phyloP scores from a whole-genome alignment of 768 basidiomycete genomes.

The Phlebiopsis flavidoalba region DNA sequence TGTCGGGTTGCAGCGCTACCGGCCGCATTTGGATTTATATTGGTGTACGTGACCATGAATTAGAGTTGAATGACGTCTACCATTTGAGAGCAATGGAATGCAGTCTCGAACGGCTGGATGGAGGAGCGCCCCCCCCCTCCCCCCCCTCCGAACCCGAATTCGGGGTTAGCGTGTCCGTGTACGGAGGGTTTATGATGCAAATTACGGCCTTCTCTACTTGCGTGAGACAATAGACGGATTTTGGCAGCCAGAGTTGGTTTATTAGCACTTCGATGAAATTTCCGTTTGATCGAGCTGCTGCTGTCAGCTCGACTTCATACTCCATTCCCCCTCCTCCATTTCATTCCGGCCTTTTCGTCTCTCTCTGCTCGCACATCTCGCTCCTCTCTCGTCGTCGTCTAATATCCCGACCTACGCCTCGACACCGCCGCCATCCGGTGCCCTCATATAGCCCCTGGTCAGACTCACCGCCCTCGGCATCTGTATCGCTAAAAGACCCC shows the following conservation, averaged over 20 bases:
- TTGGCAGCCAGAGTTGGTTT: constrained; percentile 13
- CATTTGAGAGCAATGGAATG: too few relatives aligned
- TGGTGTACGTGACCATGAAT: too few relatives aligned
- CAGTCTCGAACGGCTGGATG: background rate
- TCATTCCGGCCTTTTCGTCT: constrained; percentile 13
- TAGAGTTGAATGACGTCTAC: too few relatives aligned
- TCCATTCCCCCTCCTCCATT: constrained; percentile 12
- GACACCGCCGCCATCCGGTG: constrained; percentile 13
- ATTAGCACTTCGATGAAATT: constrained; percentile 16
- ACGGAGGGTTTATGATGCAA: constrained; percentile 17
- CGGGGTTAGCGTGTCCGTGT: too few relatives aligned
- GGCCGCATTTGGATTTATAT: too few relatives aligned
- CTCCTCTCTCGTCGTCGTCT: constrained; percentile 7
- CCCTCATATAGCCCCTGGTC: constrained; percentile 10
- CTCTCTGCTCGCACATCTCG: constrained; percentile 9
- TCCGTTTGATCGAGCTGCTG: constrained; percentile 12
- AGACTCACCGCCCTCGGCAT: constrained; percentile 21
- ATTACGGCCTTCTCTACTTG: constrained; percentile 16
- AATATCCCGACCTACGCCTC: constrained; percentile 1
- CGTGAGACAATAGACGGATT: constrained; percentile 18
- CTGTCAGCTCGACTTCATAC: constrained; percentile 12
- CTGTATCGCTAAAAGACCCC: constrained; percentile 16
- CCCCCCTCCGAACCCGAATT: too few relatives aligned
- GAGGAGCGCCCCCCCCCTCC: too few relatives aligned
- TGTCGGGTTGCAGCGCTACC: background rate